Base-by-base conservation (phyloP, 78 protist species). In the Acrasis kona region DNA sequence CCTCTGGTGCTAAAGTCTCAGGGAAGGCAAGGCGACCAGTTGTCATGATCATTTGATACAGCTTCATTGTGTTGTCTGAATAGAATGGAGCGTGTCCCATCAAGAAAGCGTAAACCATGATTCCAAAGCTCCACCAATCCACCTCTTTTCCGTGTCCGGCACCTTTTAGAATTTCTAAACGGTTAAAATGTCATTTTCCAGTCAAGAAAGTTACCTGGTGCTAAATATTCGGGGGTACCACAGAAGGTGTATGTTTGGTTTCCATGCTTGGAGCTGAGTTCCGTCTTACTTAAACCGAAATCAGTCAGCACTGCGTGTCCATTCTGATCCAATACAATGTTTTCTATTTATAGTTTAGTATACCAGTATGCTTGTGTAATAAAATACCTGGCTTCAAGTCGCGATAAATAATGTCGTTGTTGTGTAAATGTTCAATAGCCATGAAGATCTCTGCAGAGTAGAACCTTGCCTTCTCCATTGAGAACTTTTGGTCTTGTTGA, bases 161-260 rank as follows among this genome's bases (percentile, higher is more conserved):
- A 7, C 5, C 74, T 5, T 41, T 71, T 31, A 37, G 78, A 74
- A 41, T n/a, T 39, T 76, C 79, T n/a, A n/a, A n/a, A n/a, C n/a
- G n/a, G n/a, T n/a, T n/a, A n/a, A n/a, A n/a, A n/a, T n/a, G n/a
- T n/a, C n/a, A n/a, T n/a, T n/a, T n/a, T n/a, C n/a, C n/a, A n/a
- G n/a, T n/a, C n/a, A n/a, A n/a, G n/a, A n/a, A n/a, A n/a, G n/a
- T n/a, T n/a, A n/a, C n/a, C n/a, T n/a, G 79, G 79, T 3, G 79
- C 93, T 80, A 96, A 64, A 80, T 94, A 94, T 81, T 94, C 95
- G 5, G 97, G 93, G 27, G 97, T 89, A 31, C 97, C 97, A 68
- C 97, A 94, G 84, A 94, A 87, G 0, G 97, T 94, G 29, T 80
- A 79, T 10, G 94, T 87, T 1, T 76, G 71, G 19, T 19, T 67